Base-by-base conservation (phyloP, 2,329 filamentous ascomycete species). In the Aplosporella prunicola region DNA sequence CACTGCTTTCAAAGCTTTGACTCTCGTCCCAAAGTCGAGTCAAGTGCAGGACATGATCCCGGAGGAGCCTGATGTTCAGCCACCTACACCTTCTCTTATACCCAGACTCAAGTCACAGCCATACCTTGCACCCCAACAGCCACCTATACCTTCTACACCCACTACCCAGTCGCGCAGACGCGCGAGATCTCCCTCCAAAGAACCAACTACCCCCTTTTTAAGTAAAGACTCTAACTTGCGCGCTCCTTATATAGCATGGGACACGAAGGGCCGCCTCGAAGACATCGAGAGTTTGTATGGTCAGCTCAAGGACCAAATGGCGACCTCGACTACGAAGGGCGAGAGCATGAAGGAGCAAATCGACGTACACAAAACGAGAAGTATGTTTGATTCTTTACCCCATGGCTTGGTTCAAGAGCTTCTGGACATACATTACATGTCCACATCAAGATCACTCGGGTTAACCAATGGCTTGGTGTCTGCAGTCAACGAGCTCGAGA, bases 281-380 rank as follows among this genome's bases (percentile, higher is more conserved):
- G 73, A 78, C 42, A 80, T 95, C 62, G 84, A 93, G 50, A 67
- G 69, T 13, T 71, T 89, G 51, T 86, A 86, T 53, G 71, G 73
- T 32, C 68, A 72, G 42, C 68, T 96, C 44, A 80, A 81, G 51
- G 71, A 80, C 41, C 79, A 82, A 45, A 76, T 95, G 53, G 76
- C 77, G 41, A 71, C 72, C 20, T 78, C 82, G 15, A 71, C 80
- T 9, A 72, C 71, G 26, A 78, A 85, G 38, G 78, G 76, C 48
- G 79, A 74, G 40, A 72, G 69, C 5, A 67, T 86, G 43, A 85
- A 89, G 49, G 81, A 91, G 44, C 74, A 79, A 1, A 69, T 93
- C 30, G 76, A 80, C 11, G 50, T 83, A 8, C 81, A 83, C 46
- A 93, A 89, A 54, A 72, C 69, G 35, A 75, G 79, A 71, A 76